Evolutionary conservation across 805 yeast genomes (phyloP), one percentile per base, ranked within the genome.

Genomic region (Candida maesae): DNA sequence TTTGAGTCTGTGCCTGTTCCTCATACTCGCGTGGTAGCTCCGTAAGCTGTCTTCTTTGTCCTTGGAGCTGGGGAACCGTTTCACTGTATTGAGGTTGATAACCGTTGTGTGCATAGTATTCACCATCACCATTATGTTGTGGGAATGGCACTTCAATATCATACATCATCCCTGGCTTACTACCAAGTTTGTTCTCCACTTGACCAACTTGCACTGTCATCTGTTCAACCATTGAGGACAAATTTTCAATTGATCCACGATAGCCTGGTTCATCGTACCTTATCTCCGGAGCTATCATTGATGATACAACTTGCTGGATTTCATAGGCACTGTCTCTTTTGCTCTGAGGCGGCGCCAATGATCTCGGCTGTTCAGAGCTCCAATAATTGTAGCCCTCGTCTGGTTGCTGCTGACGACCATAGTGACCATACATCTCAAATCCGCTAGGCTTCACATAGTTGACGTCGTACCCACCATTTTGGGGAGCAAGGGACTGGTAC

Each of bases 181-280:
- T 13, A 11, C 50, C 55, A 7, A 57, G 15, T 20, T 52, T 55
- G 10, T 29, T 39, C 35, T 49, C 55, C 12, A 54, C 58, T 7
- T 52, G 36, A 26, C 49, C 45, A 18, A 58, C 58, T 33, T 55
- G 55, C 1, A 65, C 49, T 13, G 55, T 38, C 41, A 56, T 38
- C n/a, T 63, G 51, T 35, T 65, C 68, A 18, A 66, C 66, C 65
- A 66, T 62, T 13, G 57, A 53, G 5, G 54, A 54, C 34, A 70
- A 38, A 27, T 58, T 65, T 21, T 63, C 64, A 19, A 63, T 52
- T 0, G 58, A 47, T 1, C 39, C 49, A 15, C 40, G 25, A 25
- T 41, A 34, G 11, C 30, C 38, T 19, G 35, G 26, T 20, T 39
- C 28, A 8, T 27, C 14, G 23, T 38, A 38, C 5, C 23, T 26